phyloP scores from a whole-genome alignment of 129 eudicot genomes.

The Lactuca sativa region DNA sequence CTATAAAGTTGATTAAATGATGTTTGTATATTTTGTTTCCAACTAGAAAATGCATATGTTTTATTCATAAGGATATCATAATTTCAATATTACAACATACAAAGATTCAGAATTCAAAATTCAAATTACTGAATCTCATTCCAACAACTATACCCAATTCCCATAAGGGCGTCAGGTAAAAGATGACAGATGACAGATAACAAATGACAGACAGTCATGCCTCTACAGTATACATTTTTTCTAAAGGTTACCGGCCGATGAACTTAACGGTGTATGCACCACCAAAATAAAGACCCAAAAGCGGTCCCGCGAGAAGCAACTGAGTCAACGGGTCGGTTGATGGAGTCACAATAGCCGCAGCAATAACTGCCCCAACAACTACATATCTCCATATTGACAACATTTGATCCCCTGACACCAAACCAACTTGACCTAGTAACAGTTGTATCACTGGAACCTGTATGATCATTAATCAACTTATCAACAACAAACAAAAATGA shows the following conservation, averaged over 20 bases:
- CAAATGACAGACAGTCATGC: background rate
- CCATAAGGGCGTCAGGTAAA: background rate
- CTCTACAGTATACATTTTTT: constrained; percentile 4
- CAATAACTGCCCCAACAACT: constrained; percentile 91
- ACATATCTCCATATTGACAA: constrained; percentile 96
- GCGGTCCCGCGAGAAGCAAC: constrained; percentile 93
- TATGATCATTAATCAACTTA: background rate
- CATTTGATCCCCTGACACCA: constrained; percentile 93
- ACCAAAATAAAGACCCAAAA: constrained; percentile 89
- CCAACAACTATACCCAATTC: too few relatives aligned
- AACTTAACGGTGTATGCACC: constrained; percentile 88
- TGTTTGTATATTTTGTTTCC: background rate
- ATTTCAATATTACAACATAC: background rate
- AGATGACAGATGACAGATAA: background rate
- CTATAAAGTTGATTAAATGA: too few relatives aligned
- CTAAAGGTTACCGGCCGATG: constrained; percentile 52
- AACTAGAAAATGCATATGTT: background rate
- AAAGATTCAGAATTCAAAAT: background rate
- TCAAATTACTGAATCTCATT: background rate
- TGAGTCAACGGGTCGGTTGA: constrained; percentile 96
- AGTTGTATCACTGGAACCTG: constrained; percentile 95
- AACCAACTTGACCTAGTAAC: constrained; percentile 83
- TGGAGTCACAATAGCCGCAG: constrained; percentile 93
- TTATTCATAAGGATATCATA: background rate
- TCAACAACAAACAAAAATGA: too few relatives aligned